A percentile compares a stretch with the other conserved stretches of the same genome.
phyloP scores from a whole-genome alignment of 345 rosid species.

The Schrenkiella parvula region DNA sequence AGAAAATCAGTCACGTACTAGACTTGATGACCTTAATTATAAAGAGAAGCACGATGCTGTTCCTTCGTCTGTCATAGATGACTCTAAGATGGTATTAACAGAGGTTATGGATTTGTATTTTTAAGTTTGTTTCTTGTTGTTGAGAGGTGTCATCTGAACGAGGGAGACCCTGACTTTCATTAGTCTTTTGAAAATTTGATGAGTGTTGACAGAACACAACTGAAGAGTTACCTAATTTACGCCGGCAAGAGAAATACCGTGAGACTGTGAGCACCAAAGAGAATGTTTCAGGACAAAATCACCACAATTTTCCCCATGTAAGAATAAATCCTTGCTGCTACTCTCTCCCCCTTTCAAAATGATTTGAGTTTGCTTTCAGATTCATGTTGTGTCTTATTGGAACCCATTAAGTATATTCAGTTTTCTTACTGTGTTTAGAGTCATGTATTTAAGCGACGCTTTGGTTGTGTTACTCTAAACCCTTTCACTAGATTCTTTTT shows the following conservation, averaged over 20 bases:
- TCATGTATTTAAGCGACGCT: not conserved
- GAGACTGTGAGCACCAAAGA: conserved; percentile 14
- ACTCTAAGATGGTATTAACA: conserved; percentile 26
- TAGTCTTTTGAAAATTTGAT: conserved; percentile 13
- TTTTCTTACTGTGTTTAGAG: not conserved
- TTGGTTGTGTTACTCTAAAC: not conserved
- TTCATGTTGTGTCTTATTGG: not conserved
- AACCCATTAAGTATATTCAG: not conserved
- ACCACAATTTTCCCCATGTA: not conserved
- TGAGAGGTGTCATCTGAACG: not conserved
- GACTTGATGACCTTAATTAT: not conserved
- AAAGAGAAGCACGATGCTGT: not conserved
- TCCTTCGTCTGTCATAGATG: not conserved
- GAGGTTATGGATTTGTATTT: not conserved
- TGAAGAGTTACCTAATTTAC: conserved; percentile 16
- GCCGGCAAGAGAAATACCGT: not conserved
- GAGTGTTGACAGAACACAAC: conserved; percentile 25
- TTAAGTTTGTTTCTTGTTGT: not conserved
- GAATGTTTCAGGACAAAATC: conserved; percentile 1
- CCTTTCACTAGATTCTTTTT: not conserved
- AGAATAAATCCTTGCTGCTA: not conserved
- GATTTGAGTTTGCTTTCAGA: not conserved
- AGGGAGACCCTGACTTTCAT: not conserved
- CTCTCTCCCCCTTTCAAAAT: not conserved
- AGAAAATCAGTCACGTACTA: not conserved